Evolutionary conservation across 1,284 basidiomycete species (phyloP), one percentile per base, ranked within the genome.

Genomic region (Tetrapyrgos nigripes): DNA sequence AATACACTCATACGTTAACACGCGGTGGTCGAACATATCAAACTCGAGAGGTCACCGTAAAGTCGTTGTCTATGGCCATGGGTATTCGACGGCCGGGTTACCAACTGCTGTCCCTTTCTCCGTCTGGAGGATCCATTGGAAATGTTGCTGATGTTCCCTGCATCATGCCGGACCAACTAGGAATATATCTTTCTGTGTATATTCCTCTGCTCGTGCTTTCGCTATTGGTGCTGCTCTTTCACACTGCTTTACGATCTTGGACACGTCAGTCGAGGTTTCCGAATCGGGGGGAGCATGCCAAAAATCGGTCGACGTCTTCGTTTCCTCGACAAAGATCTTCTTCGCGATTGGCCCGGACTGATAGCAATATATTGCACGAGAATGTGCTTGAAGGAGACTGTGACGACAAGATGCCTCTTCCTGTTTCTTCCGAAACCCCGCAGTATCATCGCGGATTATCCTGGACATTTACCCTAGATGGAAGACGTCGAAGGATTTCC

Each of bases 21-120:
- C 64, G 72, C 68, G 37, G 60, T 62, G 14, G 68, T 56, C 45
- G 54, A 52, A 43, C 63, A 45, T 37, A 69, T 44, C 70, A 69
- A n/a, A 76, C 86, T 44, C 79, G 79, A 55, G 89, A 92, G 72
- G 79, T 94, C n/a, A 92, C 92, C 0, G 79, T 96, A 67, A 94
- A 93, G 71, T 90, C 93, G 0, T 84, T 96, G 63, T 93, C 93
- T 1, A 92, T 93, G 70, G 88, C 87, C 2, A 86, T 88, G 75
- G 89, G 89, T 33, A 86, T 97, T 35, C 79, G 80, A 28, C 78
- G 79, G 19, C 93, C 95, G 1, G 95, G 94, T 24, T 93, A 96
- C 70, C 93, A 96, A 62, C 81, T 97, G 13, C 80, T 97, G 48
- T 91, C 92, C 0, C 78, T 96, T 4, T 76, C 80, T 14, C 79